Base-by-base conservation (phyloP, 768 basidiomycete genomes). In the Xerocomus spinulosus region DNA sequence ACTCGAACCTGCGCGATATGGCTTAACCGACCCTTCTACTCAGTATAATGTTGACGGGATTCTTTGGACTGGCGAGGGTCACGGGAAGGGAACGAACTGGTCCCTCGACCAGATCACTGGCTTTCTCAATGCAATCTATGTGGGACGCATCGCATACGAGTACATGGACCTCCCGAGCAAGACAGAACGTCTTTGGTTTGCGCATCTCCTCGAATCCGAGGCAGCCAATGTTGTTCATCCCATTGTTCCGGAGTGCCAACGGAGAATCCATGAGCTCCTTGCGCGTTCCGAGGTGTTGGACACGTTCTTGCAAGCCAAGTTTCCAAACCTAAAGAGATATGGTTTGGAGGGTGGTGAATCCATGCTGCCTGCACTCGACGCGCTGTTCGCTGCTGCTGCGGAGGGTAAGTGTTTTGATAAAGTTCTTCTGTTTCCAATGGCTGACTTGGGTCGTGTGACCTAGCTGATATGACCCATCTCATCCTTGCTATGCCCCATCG, bases 271-370 rank as follows among this genome's bases (percentile, higher is more conserved):
- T 53, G 68, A 70, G 13, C 74, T 93, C 5, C 71, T 96, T 24
- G 81, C 81, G 1, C 72, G 77, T 25, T 90, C 85, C 51, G 92
- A 95, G 63, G 81, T 83, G 26, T 77, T 94, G 38, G 93, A 95
- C 57, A 78, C 81, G 57, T 95, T 92, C 61, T 68, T 92, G 36
- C 90, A 92, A 59, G 72, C 79, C 44, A 92, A 92, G 66, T 95
- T 94, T 61, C 92, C 92, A 1, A 93, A 91, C 67, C 58, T 89
- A 63, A 89, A 88, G 67, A 78, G 87, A 59, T 91, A 91, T 64
- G 92, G 89, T 0, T 74, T 94, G 30, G 92, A 96, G 66, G 93
- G 93, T 3, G 93, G 87, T 2, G 93, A 95, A 70, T 91, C 89
- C 3, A 94, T 95, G 92, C 68, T 96, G 21, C 87, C 91, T 4